phyloP scores from a whole-genome alignment of 345 rosid species.

The Brassica nigra region DNA sequence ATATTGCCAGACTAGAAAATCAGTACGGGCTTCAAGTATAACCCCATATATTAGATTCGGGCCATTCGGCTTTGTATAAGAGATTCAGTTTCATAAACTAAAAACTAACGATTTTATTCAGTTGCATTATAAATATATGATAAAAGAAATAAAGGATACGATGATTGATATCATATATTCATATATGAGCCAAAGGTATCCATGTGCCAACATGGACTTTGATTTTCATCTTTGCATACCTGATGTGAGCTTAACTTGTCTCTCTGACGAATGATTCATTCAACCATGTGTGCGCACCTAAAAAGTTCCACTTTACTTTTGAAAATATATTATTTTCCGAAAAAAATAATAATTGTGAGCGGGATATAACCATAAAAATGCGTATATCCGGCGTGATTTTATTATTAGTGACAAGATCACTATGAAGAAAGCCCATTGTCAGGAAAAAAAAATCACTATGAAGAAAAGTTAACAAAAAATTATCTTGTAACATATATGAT shows the following conservation, averaged over 20 bases:
- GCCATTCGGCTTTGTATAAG: not conserved
- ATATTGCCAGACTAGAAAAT: not conserved
- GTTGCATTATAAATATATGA: constrained; percentile 1
- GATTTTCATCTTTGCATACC: constrained; percentile 31
- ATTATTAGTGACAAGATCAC: not conserved
- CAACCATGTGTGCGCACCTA: constrained; percentile 15
- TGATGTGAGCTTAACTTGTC: constrained; percentile 32
- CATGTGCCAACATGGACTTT: constrained; percentile 37
- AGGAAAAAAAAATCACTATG: not conserved
- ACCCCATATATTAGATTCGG: not conserved
- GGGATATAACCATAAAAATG: not conserved
- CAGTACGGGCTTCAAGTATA: not conserved
- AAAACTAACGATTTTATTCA: constrained; percentile 22
- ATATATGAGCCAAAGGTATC: constrained; percentile 14
- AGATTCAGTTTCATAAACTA: constrained; percentile 11
- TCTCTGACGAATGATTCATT: constrained; percentile 11
- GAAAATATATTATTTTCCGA: too few species aligned
- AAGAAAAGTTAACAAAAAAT: not conserved
- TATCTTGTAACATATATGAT: not conserved
- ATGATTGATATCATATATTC: constrained; percentile 6
- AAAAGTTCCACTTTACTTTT: constrained; percentile 1
- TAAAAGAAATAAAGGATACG: not conserved
- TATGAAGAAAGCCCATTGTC: not conserved
- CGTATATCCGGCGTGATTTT: not conserved
- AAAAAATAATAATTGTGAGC: not conserved